phyloP scores from a whole-genome alignment of 495 filamentous ascomycete species.

The Penicillium canariense region DNA sequence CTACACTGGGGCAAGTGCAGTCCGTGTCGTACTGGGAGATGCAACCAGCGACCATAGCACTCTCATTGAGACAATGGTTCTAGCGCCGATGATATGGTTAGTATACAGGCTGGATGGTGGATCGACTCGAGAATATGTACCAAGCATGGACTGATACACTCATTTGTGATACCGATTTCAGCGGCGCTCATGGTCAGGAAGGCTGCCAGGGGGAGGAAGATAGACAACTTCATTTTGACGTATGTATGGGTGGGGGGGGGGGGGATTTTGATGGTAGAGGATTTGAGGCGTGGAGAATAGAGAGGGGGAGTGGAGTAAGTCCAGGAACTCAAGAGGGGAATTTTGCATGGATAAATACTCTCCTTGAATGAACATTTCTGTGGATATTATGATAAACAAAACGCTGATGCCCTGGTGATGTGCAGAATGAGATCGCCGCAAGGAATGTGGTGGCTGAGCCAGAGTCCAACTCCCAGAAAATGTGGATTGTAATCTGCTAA shows the following conservation, averaged over 20 bases:
- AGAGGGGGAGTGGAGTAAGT: background rate
- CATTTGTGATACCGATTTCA: conserved; percentile 2
- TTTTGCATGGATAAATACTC: background rate
- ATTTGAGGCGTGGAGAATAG: background rate
- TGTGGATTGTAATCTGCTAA: background rate
- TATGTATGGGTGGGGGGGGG: background rate
- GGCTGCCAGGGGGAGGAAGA: conserved; percentile 24
- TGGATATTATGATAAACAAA: background rate
- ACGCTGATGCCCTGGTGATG: conserved; percentile 4
- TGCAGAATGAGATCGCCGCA: conserved; percentile 4
- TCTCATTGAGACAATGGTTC: conserved; percentile 19
- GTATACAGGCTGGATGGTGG: background rate
- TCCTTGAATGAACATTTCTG: background rate
- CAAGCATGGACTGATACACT: conserved; percentile 16
- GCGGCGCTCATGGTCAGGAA: conserved; percentile 24
- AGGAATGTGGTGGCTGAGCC: conserved; percentile 4
- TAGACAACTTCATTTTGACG: conserved; percentile 29
- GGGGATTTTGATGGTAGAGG: background rate
- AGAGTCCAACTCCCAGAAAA: background rate
- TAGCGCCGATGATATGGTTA: conserved; percentile 8
- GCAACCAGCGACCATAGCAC: conserved; percentile 20
- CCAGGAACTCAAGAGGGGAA: background rate
- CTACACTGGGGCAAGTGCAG: conserved; percentile 21
- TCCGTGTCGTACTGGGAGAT: conserved; percentile 9
- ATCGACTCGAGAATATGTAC: conserved; percentile 5